Base-by-base conservation (phyloP, 371 early-diverging fungal genomes). In the Mucor circinelloides region DNA sequence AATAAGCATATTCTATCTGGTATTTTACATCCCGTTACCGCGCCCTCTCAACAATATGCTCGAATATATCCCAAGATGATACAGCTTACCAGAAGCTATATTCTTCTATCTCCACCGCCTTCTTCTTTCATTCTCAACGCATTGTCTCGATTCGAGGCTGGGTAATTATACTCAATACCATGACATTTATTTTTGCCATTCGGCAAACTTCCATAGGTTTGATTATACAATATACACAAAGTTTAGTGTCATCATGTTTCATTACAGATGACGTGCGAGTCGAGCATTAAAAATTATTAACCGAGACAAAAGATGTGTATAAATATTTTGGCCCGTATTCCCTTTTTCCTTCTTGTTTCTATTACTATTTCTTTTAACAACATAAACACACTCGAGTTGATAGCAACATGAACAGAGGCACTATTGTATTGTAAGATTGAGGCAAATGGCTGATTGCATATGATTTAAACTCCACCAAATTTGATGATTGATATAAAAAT, bases 401-500 rank as follows among this genome's bases (percentile, higher is more conserved):
- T 13, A 52, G 44, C n/a, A 59, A 10, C 3, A 75, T 76, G 76
- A 76, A 76, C 36, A 64, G 76, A 60, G 76, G 76, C 48, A 67
- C 73, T 13, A 19, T 76, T 58, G 70, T 76, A 28, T 63, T 76
- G 76, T 70, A 68, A 52, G 70, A 58, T 46, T 36, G n/a, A 17
- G 27, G 34, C 19, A n/a, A 23, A 60, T 28, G 5, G 13, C 23
- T 15, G 23, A 12, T 19, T 46, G 8, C 10, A 50, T 15, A 15
- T 19, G 36, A 61, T 23, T n/a, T 19, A 34, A 30, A 52, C 50
- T 50, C 50, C 50, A 50, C 50, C 25, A 50, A 50, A 50, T 50
- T 36, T 50, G 44, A 17, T 19, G 17, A 44, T 44, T 44, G 21
- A 38, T 34, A 25, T 23, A 28, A 0, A 30, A 58, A 28, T 34